Base-by-base conservation (phyloP, 1,284 basidiomycete species). In the Microbotryum scabiosae region DNA sequence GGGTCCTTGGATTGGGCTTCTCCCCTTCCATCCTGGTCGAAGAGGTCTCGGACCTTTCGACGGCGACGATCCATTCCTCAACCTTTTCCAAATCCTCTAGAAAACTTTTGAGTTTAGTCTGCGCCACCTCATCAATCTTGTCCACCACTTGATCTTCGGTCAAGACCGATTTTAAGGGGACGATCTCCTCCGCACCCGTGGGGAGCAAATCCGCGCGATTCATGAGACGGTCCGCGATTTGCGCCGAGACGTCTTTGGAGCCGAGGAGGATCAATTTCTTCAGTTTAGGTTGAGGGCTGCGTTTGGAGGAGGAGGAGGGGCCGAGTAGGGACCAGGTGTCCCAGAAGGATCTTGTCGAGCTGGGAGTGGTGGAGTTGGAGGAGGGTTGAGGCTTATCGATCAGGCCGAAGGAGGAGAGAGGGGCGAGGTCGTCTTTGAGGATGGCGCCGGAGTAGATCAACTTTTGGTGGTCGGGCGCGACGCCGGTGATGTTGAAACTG, bases 391-490 rank as follows among this genome's bases (percentile, higher is more conserved):
- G 21, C 9, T 49, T 41, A 51, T 66, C 58, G 54, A 63, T 51
- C 51, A 63, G 61, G 21, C 80, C 82, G 71, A 70, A 87, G 84
- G 77, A 49, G 81, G 82, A 5, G 82, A 78, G 61, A 2, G 76
- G 76, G 0, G 75, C 83, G 62, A 77, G 76, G 71, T 90, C 84
- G 71, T 89, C 86, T 65, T 84, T 85, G 82, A 88, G 85, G 70
- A 89, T 79, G 6, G 85, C 87, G 49, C 87, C 87, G 47, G 84
- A 81, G 73, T 86, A 84, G 60, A 90, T 81, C 72, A 90, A 80
- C 72, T 87, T 86, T 79, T 68, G 65, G 53, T 69, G 70, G 8
- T 64, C 50, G 14, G 70, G 70, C 0, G 64, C 61, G 6, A 71
- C 70, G 44, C 67, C 70, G 14, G 70, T 71, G 26, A 64, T 53